Evolutionary conservation across 164 flowering plant species (phyloP).

Genomic region (Vitis labrusca): DNA sequence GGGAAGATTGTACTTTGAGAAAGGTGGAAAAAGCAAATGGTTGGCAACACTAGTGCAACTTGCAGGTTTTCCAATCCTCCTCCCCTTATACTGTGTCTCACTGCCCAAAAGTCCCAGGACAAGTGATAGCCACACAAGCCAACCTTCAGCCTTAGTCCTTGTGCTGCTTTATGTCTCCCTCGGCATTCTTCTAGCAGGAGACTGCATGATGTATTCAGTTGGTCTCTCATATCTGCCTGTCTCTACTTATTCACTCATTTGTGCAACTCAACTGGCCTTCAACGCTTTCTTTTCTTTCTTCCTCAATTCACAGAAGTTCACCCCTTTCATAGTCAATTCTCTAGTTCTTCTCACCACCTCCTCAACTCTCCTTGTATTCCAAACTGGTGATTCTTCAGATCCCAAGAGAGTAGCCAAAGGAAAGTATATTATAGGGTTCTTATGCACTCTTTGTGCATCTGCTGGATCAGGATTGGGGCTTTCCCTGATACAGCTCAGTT

Average conservation of each 20-base stretch:
- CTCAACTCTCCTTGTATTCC: slow-evolving; percentile 30
- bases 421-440: slow-evolving; percentile 24
- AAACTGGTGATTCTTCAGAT: slow-evolving; percentile 9
- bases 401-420: slow-evolving; percentile 1
- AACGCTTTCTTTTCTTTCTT: slow-evolving; percentile 38
- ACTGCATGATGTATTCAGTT: slow-evolving; percentile 21
- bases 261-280: slow-evolving; percentile 45
- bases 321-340: slow-evolving; percentile 37
- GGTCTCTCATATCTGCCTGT: slow-evolving; percentile 40
- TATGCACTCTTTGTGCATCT: slow-evolving; percentile 34
- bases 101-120: neutral
- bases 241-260: slow-evolving; percentile 36
- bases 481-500: slow-evolving; percentile 35
- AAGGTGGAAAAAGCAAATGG: slow-evolving; percentile 50
- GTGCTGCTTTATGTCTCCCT: slow-evolving; percentile 24
- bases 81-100: slow-evolving; percentile 26
- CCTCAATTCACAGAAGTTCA: slow-evolving; percentile 39
- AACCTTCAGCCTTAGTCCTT: slow-evolving; percentile 6
- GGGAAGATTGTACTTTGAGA: slow-evolving; percentile 42
- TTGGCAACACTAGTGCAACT: slow-evolving; percentile 23
- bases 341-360: slow-evolving; percentile 41
- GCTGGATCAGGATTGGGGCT: slow-evolving; percentile 32
- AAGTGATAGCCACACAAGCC: neutral
- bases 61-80: slow-evolving; percentile 43
- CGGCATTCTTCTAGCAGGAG: slow-evolving; percentile 31